A percentile compares a stretch with the other conserved stretches of the same genome.
These are phyloP conservation scores for Hyaloscypha variabilis DNA, from an alignment of 495 filamentous ascomycete species.

Conservation along the genomic window DNA sequence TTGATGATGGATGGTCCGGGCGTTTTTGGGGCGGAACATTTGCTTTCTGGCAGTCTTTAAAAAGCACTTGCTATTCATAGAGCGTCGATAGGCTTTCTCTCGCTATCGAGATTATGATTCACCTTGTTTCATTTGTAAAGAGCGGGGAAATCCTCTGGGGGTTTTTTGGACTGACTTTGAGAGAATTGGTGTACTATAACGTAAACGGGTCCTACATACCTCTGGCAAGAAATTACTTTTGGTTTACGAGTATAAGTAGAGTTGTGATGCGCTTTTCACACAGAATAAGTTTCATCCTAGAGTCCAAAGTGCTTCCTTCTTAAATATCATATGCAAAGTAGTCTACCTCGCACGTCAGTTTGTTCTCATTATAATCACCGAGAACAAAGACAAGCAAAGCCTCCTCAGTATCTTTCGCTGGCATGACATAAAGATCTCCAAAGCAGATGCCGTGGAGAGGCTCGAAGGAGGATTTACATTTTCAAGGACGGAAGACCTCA, in stretches of 20 bases:
- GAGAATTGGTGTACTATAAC: slow-evolving; percentile 7
- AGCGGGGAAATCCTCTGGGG: slow-evolving; percentile 5
- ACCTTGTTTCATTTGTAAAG: slow-evolving; percentile 19
- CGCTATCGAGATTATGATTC: slow-evolving; percentile 5
- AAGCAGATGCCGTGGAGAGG: no score
- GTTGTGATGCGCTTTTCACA: no score
- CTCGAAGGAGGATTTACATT: no score
- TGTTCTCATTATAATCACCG: no score
- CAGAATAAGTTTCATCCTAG: neutral
- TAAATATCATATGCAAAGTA: neutral
- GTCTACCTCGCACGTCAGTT: no score
- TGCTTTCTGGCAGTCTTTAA: slow-evolving; percentile 9
- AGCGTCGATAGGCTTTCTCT: slow-evolving; percentile 3
- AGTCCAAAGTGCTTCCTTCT: neutral
- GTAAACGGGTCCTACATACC: slow-evolving; percentile 7
- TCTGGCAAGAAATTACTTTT: slow-evolving; percentile 9
- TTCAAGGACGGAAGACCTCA: no score
- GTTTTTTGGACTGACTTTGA: neutral
- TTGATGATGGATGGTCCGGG: slow-evolving; percentile 8
- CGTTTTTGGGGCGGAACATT: slow-evolving; percentile 15
- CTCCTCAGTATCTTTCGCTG: no score
- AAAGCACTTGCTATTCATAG: slow-evolving; percentile 22
- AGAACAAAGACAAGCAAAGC: no score
- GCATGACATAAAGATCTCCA: no score
- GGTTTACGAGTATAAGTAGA: neutral